Evolutionary conservation across 345 rosid species (phyloP), one percentile per base, ranked within the genome.

Genomic region (Limnanthes douglasii): DNA sequence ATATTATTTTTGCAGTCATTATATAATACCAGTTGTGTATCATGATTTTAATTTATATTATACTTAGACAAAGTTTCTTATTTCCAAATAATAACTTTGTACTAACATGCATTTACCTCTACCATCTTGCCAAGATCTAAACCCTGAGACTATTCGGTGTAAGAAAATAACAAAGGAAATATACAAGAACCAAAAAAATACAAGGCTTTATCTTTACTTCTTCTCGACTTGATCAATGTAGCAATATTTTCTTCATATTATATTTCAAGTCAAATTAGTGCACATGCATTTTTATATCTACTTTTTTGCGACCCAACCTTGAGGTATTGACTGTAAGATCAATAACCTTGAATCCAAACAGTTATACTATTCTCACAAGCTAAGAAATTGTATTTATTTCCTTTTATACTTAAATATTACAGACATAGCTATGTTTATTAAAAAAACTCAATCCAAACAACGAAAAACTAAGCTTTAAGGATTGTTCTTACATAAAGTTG

Each of bases 241-340:
- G n/a, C n/a, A n/a, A n/a, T n/a, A n/a, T n/a, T n/a, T n/a, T n/a
- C n/a, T n/a, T n/a, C 12, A 20, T 2, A 13, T 31, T 13, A 46
- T 38, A 40, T 34, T 28, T 27, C 12, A 17, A 11, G 5, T 13
- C 13, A 27, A 2, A 6, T 19, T n/a, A 26, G 18, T 15, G 20
- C 28, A 80, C 96, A 79, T 63, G 66, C 77, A n/a, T 86, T 70
- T 77, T 86, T 77, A 86, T 86, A 53, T 86, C 96, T 37, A 86
- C 67, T 52, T 86, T 94, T 41, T 94, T 72, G 25, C 86, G 90
- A 13, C 96, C 96, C 0, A 86, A 83, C 66, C 80, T 69, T 31
- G 96, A 94, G 48, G 83, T 71, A 37, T 86, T 90, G 20, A 86
- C 96, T 27, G 96, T 86, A 35, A 86, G 94, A 51, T 73, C 96